Base-by-base conservation (phyloP, 1,139 yeast genomes). In the Debaryomycetaceae sp. region DNA sequence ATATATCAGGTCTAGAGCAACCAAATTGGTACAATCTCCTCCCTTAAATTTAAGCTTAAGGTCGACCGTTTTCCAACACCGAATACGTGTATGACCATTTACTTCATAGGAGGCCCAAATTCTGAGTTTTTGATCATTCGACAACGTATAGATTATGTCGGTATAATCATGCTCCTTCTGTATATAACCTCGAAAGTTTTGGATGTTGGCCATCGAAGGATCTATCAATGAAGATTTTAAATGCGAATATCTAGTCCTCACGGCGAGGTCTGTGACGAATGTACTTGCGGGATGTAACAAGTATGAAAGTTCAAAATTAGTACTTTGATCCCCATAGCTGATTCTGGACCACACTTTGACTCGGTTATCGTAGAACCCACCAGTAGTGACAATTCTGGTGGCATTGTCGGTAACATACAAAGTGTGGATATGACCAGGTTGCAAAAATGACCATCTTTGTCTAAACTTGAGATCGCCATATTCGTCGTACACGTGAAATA, bases 311-410 rank as follows among this genome's bases (percentile, higher is more conserved):
- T 87, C 96, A 60, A 89, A 90, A 24, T 82, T 73, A 4, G 87
- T 78, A 45, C 78, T 76, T 23, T 80, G 84, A 36, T 75, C 72
- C 9, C 87, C 93, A 55, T 83, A 87, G 9, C 85, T 79, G 4
- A 83, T 70, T 39, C 97, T 69, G 42, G 83, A 75, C 96, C 97
- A 91, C 5, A 90, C 74, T 58, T 87, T 88, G 33, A 87, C 81
- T 11, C 84, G 67, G 41, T 76, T 70, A 58, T 88, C 96, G 57
- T 76, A 79, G 39, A 66, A 67, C 0, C 84, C 83, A 40, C 80
- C 74, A 42, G 85, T 76, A 11, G 66, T 56, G 4, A 91, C 84
- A 24, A 91, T 80, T 41, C 83, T 69, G 46, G 78, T 78, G 0
- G 89, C 80, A 51, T 84, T 84, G 23, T 78, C 81, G 0, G 95